A percentile compares a stretch with the other conserved stretches of the same genome.
Conservation (phyloP, 1,139 yeast genomes). For the Scheffersomyces parashehatae region DNA sequence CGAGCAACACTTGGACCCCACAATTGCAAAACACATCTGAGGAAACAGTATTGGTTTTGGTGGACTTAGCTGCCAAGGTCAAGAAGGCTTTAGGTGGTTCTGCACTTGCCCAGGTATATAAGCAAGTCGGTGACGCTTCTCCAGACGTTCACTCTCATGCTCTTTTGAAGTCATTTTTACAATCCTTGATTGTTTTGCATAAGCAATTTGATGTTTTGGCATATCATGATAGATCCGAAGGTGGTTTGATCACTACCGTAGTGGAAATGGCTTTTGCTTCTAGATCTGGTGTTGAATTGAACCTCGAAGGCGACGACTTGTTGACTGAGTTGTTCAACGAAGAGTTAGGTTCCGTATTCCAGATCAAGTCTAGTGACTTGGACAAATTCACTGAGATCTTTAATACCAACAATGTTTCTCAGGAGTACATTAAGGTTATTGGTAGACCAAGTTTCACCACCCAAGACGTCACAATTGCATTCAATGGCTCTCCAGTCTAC, state of each 20-base stretch:
- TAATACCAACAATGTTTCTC: conserved; percentile 55
- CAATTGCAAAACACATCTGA: conserved; percentile 52
- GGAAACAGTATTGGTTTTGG: conserved; percentile 69
- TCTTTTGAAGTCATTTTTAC: conserved; percentile 67
- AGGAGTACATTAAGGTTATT: conserved; percentile 54
- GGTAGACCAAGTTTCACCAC: conserved; percentile 62
- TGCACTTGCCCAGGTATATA: conserved; percentile 90
- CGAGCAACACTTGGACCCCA: conserved; percentile 96
- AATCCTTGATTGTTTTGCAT: conserved; percentile 71
- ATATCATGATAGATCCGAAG: conserved; percentile 96
- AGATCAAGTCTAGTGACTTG: conserved; percentile 57
- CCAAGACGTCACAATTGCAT: conserved; percentile 52
- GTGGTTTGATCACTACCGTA: conserved; percentile 86
- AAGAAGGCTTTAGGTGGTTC: conserved; percentile 83
- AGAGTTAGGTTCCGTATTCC: conserved; percentile 97
- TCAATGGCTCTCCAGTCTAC: conserved; percentile 49
- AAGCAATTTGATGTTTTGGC: conserved; percentile 69
- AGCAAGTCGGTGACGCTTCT: conserved; percentile 76
- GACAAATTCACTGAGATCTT: conserved; percentile 58
- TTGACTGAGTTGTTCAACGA: conserved; percentile 77
- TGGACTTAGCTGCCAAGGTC: conserved; percentile 69
- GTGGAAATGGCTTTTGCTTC: conserved; percentile 98
- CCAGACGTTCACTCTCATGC: conserved; percentile 79
- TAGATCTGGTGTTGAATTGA: conserved; percentile 67
- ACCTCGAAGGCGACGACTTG: conserved; percentile 28